Evolutionary conservation across 305 asterid genomes (phyloP).

Genomic region (Striga hermonthica): DNA sequence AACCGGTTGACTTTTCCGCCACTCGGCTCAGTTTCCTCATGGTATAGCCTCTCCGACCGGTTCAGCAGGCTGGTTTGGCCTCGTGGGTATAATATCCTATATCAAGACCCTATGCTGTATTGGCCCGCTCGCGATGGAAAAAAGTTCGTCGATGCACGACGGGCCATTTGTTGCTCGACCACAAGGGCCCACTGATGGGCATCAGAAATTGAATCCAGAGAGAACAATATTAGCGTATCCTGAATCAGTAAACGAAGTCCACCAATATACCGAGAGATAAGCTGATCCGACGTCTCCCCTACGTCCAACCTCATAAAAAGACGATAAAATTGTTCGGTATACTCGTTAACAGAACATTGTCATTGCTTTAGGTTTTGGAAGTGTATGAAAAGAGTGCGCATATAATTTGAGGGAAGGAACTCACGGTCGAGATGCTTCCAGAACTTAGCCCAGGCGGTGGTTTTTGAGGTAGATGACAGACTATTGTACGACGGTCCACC

Average conservation of each 20-base stretch:
- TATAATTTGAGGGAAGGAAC: background rate
- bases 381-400: background rate
- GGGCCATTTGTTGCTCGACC: background rate
- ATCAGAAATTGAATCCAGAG: background rate
- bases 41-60: too few relatives aligned
- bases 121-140: too few relatives aligned
- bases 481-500: too few relatives aligned
- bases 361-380: background rate
- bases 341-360: background rate
- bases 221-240: background rate
- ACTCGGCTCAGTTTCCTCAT: too few relatives aligned
- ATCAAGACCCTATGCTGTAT: too few relatives aligned
- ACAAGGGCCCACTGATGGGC: background rate
- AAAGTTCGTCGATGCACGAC: constrained; percentile 9
- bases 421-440: too few relatives aligned
- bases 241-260: background rate
- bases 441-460: background rate
- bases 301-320: background rate
- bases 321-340: background rate
- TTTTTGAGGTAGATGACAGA: too few relatives aligned
- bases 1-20: too few relatives aligned
- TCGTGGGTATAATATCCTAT: too few relatives aligned
- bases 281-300: background rate
- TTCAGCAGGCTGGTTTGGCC: too few relatives aligned
- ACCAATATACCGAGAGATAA: background rate